Conservation (phyloP, 306 rosid species). For the Glycine tomentella region DNA sequence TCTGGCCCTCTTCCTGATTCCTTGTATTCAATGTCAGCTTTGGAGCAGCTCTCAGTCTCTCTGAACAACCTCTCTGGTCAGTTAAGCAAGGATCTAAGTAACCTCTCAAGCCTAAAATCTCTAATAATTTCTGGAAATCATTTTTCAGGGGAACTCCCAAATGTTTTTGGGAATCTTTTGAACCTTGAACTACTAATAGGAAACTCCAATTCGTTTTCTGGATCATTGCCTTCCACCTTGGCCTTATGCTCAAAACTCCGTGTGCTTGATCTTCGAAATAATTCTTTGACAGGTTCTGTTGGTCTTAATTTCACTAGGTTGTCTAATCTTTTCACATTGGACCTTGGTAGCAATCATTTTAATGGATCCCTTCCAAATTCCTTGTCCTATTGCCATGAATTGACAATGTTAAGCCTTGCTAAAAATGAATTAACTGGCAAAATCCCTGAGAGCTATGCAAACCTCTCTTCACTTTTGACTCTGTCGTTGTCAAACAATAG, state of each 20-base stretch:
- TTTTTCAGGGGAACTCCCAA: slow-evolving; percentile 62
- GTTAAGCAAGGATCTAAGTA: slow-evolving; percentile 59
- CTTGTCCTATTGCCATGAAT: slow-evolving; percentile 55
- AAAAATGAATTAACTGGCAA: slow-evolving; percentile 57
- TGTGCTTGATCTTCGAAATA: slow-evolving; percentile 67
- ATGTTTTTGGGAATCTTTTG: slow-evolving; percentile 64
- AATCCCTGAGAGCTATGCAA: slow-evolving; percentile 58
- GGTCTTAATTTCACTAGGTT: slow-evolving; percentile 61
- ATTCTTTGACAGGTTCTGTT: slow-evolving; percentile 57
- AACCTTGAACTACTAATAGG: slow-evolving; percentile 54
- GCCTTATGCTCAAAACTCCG: slow-evolving; percentile 62
- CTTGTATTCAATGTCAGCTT: slow-evolving; percentile 52
- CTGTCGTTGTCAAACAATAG: slow-evolving; percentile 70
- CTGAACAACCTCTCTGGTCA: slow-evolving; percentile 59
- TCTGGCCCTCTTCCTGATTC: slow-evolving; percentile 64
- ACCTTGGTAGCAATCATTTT: slow-evolving; percentile 67
- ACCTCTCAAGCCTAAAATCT: slow-evolving; percentile 60
- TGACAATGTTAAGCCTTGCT: slow-evolving; percentile 61
- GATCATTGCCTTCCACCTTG: slow-evolving; percentile 62
- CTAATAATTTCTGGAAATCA: slow-evolving; percentile 56
- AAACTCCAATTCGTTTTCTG: slow-evolving; percentile 61
- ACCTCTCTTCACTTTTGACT: slow-evolving; percentile 57
- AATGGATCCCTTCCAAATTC: slow-evolving; percentile 60
- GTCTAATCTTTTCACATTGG: slow-evolving; percentile 56
- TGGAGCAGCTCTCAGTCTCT: slow-evolving; percentile 66